These are phyloP conservation scores for Ceratorhiza oryzae-sativae DNA, from an alignment of 1,284 basidiomycete species.

Conservation along the genomic window DNA sequence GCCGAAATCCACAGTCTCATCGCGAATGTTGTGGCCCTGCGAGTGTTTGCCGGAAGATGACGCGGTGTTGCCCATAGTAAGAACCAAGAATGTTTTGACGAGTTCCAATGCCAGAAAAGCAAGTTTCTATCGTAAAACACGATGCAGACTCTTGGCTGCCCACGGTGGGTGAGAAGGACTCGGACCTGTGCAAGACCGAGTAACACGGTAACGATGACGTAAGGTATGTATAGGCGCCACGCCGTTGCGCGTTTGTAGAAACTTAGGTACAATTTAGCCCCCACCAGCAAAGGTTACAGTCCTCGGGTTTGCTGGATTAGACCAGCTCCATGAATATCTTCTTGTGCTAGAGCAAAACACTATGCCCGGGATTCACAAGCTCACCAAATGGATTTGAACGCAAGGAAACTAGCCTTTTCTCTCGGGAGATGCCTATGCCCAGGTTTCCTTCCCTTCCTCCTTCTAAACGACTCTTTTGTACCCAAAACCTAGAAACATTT, in stretches of 20 bases:
- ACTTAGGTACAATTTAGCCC: too few relatives aligned
- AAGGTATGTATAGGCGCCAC: too few relatives aligned
- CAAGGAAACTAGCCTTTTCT: too few relatives aligned
- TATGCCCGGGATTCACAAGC: too few relatives aligned
- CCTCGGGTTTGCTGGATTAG: too few relatives aligned
- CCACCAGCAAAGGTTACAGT: too few relatives aligned
- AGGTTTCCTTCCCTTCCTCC: background rate
- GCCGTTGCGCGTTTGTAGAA: too few relatives aligned
- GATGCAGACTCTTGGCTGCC: conserved; percentile 17
- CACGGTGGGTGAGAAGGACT: conserved; percentile 39
- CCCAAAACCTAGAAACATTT: background rate
- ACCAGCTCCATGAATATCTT: too few relatives aligned
- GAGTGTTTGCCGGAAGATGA: conserved; percentile 57
- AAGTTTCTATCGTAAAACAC: conserved; percentile 22
- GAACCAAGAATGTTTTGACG: background rate
- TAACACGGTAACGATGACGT: conserved; percentile 27
- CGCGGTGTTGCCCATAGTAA: conserved; percentile 76
- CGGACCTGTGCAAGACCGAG: conserved; percentile 19
- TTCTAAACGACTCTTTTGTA: background rate
- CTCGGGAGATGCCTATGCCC: too few relatives aligned
- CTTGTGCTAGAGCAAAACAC: too few relatives aligned
- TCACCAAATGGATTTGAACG: too few relatives aligned
- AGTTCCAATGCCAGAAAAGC: background rate
- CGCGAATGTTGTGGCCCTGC: conserved; percentile 62
- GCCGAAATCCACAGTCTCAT: conserved; percentile 83